These are phyloP conservation scores for Trichoderma breve DNA, from an alignment of 2,329 filamentous ascomycete genomes.

Conservation along the genomic window DNA sequence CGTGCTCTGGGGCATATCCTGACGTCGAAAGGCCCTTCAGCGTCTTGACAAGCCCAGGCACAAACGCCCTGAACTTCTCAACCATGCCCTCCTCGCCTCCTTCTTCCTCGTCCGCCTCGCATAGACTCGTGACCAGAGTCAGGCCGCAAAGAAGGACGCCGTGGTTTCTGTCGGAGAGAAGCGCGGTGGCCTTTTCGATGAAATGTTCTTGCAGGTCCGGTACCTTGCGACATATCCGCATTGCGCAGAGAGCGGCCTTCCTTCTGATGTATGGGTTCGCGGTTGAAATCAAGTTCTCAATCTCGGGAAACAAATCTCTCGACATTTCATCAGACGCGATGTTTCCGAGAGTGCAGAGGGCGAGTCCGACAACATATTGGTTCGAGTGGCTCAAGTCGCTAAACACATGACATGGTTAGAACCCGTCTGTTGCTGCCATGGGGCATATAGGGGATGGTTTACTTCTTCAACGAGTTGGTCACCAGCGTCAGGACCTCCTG, in stretches of 20 bases:
- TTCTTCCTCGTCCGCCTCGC: slow-evolving; percentile 91
- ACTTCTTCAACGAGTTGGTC: slow-evolving; percentile 98
- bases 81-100: slow-evolving; percentile 86
- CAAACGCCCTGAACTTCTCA: slow-evolving; percentile 84
- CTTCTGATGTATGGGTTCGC: slow-evolving; percentile 97
- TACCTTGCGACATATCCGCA: slow-evolving; percentile 98
- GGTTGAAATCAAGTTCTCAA: slow-evolving; percentile 86
- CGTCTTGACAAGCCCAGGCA: slow-evolving; percentile 82
- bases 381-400: slow-evolving; percentile 97
- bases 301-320: slow-evolving; percentile 91
- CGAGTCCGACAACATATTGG: slow-evolving; percentile 96
- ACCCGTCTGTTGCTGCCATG: background rate
- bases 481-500: slow-evolving; percentile 96
- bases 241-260: slow-evolving; percentile 97
- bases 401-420: background rate
- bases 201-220: slow-evolving; percentile 98
- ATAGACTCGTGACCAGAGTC: slow-evolving; percentile 86
- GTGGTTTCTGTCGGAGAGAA: slow-evolving; percentile 91
- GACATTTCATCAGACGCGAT: slow-evolving; percentile 99
- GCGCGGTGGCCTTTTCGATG: slow-evolving; percentile 83
- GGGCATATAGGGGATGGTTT: slow-evolving; percentile 31
- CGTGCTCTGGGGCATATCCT: slow-evolving; percentile 95
- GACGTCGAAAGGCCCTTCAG: slow-evolving; percentile 91
- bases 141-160: slow-evolving; percentile 91
- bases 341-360: slow-evolving; percentile 93